A percentile compares a stretch with the other conserved stretches of the same genome.
These are phyloP conservation scores for Xylogone sp. DNA, from an alignment of 2,329 filamentous ascomycete genomes.

Conservation along the genomic window DNA sequence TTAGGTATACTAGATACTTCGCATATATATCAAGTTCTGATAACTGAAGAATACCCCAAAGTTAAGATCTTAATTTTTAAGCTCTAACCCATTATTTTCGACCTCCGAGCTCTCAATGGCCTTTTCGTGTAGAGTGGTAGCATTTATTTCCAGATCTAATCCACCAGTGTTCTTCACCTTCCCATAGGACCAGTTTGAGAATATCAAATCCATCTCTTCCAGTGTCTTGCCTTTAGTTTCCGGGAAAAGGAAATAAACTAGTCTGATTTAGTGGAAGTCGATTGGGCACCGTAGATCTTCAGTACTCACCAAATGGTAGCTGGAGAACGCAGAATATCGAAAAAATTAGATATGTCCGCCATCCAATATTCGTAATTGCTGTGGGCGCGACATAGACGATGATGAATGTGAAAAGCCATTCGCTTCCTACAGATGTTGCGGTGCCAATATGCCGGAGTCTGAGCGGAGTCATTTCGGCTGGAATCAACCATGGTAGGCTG, in stretches of 20 bases:
- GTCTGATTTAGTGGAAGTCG: neutral
- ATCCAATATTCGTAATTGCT: neutral
- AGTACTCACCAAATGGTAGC: neutral
- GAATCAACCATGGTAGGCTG: slow-evolving; percentile 55
- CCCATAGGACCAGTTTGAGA: slow-evolving; percentile 1
- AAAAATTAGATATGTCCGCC: neutral
- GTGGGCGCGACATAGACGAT: neutral
- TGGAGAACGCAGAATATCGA: neutral
- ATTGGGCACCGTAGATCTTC: neutral
- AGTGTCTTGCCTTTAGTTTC: slow-evolving; percentile 3
- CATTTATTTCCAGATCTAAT: neutral
- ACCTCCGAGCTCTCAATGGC: neutral
- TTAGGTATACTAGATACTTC: neutral
- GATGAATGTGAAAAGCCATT: slow-evolving; percentile 6
- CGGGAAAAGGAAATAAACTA: slow-evolving; percentile 32
- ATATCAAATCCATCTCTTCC: slow-evolving; percentile 5
- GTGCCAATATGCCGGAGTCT: slow-evolving; percentile 52
- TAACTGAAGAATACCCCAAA: neutral
- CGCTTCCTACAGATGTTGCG: slow-evolving; percentile 42
- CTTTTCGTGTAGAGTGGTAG: neutral
- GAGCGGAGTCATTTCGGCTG: slow-evolving; percentile 53
- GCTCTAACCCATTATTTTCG: neutral
- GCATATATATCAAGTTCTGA: neutral
- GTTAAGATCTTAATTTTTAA: neutral
- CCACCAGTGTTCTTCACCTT: neutral